Conservation (phyloP, 1,284 basidiomycete species). For the Puccinia hordei region DNA sequence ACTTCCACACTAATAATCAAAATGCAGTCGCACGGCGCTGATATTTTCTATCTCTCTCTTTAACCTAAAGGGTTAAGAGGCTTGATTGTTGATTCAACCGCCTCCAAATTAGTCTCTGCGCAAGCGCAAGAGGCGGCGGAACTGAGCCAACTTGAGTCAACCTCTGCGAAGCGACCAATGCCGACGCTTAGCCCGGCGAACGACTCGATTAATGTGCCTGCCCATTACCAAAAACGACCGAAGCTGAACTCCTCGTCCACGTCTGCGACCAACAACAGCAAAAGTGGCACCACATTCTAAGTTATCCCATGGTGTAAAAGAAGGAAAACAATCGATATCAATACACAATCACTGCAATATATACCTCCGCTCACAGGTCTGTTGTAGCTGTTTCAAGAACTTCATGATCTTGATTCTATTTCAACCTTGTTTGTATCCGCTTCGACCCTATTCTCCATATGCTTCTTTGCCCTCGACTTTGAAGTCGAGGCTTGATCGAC, state of each 20-base stretch:
- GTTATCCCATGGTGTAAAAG: neutral
- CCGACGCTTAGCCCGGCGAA: neutral
- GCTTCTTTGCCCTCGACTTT: too few relatives aligned
- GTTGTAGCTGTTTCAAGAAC: neutral
- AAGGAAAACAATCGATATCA: neutral
- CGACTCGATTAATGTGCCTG: slow-evolving; percentile 31
- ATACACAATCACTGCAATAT: neutral
- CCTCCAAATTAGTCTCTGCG: slow-evolving; percentile 20
- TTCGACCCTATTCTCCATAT: neutral
- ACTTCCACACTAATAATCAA: neutral
- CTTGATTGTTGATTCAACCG: slow-evolving; percentile 44
- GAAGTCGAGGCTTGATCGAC: too few relatives aligned
- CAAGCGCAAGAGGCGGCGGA: slow-evolving; percentile 21
- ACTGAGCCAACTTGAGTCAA: slow-evolving; percentile 12
- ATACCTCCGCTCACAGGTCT: neutral
- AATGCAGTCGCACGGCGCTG: neutral
- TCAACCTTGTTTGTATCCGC: neutral
- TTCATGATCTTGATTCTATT: neutral
- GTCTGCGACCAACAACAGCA: neutral
- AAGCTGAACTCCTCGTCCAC: neutral
- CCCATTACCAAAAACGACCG: slow-evolving; percentile 21
- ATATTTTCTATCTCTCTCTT: neutral
- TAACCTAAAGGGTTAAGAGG: slow-evolving; percentile 41
- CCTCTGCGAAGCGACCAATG: neutral
- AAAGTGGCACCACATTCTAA: neutral